Evolutionary conservation across 768 basidiomycete genomes (phyloP), one percentile per base, ranked within the genome.

Genomic region (Serendipita sp.): DNA sequence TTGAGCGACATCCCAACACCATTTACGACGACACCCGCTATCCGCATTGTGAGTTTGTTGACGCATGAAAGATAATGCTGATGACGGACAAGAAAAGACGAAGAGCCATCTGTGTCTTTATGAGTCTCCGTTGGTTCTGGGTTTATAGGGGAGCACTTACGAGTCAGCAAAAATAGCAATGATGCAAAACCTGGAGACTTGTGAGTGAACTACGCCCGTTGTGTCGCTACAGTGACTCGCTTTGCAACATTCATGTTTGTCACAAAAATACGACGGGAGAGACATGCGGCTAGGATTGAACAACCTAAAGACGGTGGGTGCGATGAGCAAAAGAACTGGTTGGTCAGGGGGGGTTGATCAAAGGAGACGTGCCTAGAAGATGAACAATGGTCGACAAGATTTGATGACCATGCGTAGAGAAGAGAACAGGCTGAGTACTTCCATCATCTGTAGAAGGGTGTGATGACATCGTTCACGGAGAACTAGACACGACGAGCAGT

Each of bases 1-100:
- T 73, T 74, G 44, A 70, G 66, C 55, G 77, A 75, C 31, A 80
- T 70, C 2, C 80, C 80, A 4, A 77, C 69, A 3, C 79, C 80
- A 62, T 76, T 76, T 1, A 80, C 71, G 10, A 81, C 66, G 0
- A 80, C 66, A 0, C 76, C 76, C 62, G 75, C 79, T 80, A 66
- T 13, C 55, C 34, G 11, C 10, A 60, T 18, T 13, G 40, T 60
- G 11, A 33, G 33, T 23, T 15, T 27, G 36, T 60, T 10, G 13
- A 60, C 5, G 23, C 36, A 60, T 10, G 34, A 33, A 36, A 11
- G 45, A 44, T 55, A 50, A 16, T 23, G 18, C 6, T 33, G 2
- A 16, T 1, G 58, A 62, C 48, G n/a, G 15, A 64, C 64, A 31
- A 33, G 58, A 62, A 10, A 52, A 55, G 31, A 66, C 44, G 33